Base-by-base conservation (phyloP, 2,329 filamentous ascomycete species). In the Diaporthe citri region DNA sequence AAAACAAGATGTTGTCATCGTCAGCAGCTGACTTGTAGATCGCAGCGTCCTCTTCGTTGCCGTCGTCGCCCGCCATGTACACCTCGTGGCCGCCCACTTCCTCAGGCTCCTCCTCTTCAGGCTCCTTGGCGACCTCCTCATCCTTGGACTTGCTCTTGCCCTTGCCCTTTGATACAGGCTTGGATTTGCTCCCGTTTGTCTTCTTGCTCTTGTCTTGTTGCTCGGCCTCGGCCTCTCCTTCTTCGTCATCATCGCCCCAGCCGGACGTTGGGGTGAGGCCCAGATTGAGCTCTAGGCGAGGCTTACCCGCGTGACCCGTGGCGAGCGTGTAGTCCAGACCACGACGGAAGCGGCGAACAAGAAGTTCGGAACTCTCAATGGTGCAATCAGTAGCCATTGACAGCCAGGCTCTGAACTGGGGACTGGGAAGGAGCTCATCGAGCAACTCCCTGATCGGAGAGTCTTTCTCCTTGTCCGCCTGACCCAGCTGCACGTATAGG, bases 241-340 rank as follows among this genome's bases (percentile, higher is more conserved):
- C 88, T 0, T 90, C 88, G 0, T 88, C 91, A 4, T 93, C 91
- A 75, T 92, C 93, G 72, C 94, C 95, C 95, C 97, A 98, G 7
- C 95, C 96, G 5, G 87, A 84, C 0, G 93, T 95, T 0, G 97
- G 95, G 5, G 97, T 98, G 76, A 98, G 89, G 57, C 94, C 93
- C 3, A 99, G 88, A 74, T 95, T 97, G 71, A 98, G 89, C 83
- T 99, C 97, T 4, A 99, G 86, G 62, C 95, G 93, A 17, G 95
- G 90, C 79, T 95, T 90, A 73, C 91, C 91, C 48, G 91, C 93
- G 81, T 97, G 95, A 31, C 94, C 93, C 28, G 94, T 98, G 2
- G 97, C 97, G 28, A 99, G 90, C 3, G 96, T 97, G 82, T 99
- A 99, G 84, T 99, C 97, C 77, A 92, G 85, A 8, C 97, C 95